Conservation (phyloP, 73 alveolate genomes). For the Durusdinium trenchii region DNA sequence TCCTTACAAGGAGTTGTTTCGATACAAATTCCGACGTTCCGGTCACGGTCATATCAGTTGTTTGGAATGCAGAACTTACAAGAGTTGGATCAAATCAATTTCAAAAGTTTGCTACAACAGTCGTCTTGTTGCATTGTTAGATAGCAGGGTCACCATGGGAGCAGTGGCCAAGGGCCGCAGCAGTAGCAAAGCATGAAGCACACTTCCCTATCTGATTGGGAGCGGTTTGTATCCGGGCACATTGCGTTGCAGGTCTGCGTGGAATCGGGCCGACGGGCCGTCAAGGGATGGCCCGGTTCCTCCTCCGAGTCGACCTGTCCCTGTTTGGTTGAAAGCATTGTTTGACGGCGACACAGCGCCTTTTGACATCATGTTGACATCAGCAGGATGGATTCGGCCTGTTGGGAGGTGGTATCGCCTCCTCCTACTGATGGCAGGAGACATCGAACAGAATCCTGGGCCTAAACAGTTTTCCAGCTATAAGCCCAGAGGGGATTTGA, state of each 20-base stretch:
- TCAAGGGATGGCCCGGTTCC: neutral
- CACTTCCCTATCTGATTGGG: neutral
- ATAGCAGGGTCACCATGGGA: neutral
- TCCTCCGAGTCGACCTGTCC: neutral
- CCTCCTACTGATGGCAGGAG: neutral
- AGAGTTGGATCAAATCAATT: neutral
- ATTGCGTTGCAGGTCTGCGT: neutral
- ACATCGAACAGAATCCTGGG: neutral
- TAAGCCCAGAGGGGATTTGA: too few species aligned
- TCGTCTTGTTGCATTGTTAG: neutral
- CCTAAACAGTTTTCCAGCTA: too few species aligned
- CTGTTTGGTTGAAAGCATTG: neutral
- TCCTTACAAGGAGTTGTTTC: neutral
- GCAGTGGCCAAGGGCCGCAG: constrained; percentile 6
- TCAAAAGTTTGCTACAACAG: neutral
- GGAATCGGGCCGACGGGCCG: constrained; percentile 25
- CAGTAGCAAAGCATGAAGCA: too few species aligned
- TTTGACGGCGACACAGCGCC: neutral
- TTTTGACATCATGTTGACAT: neutral
- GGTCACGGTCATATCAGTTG: constrained; percentile 47
- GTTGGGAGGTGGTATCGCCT: neutral
- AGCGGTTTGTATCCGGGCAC: neutral
- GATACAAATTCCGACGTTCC: neutral
- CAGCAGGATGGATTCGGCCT: neutral
- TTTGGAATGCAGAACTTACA: neutral